Evolutionary conservation across 2,329 filamentous ascomycete species (phyloP), one percentile per base, ranked within the genome.

Genomic region (Ophiostoma sp.): DNA sequence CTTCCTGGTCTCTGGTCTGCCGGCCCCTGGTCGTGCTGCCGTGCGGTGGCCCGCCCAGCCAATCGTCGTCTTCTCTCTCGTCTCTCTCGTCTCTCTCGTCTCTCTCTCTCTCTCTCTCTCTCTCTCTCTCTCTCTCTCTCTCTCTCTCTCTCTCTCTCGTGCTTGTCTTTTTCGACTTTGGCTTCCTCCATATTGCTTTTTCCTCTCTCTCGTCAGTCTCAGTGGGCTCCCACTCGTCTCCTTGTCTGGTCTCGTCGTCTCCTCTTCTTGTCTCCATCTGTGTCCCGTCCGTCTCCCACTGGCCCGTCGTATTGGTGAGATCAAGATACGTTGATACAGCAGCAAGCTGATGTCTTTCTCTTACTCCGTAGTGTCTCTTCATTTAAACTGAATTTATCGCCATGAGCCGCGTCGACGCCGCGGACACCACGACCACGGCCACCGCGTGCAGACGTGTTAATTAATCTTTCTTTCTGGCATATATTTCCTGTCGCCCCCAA

Each of bases 401-500:
- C 27, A 27, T 27, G 27, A 60, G 55, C 55, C 55, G 55, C 55
- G 55, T 60, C 55, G 55, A 27, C 27, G 27, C 27, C 27, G 27
- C 27, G 27, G 27, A 27, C 27, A 27, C 27, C 27, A 27, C 27
- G 27, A 27, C 42, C 42, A 44, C 36, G 16, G 16, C 16, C 55
- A 60, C 55, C 55, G 55, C 55, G 55, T 38, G 42, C 11, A 6
- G 55, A 60, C 55, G 55, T 38, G 55, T 60, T 60, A 60, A 60
- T 60, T 60, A 60, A 60, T 44, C 3, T 49, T 49, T n/a, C 45
- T 49, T 49, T 27, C 27, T 27, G 27, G 27, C 27, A 27, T 27
- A 1, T 27, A 27, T 27, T 27, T 27, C 27, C 27, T 27, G 27
- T 27, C 27, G 27, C 27, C 2, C 27, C 27, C 27, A 27, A 27